Evolutionary conservation across 1,284 basidiomycete species (phyloP).

Genomic region (Cryptococcus deneoformans): DNA sequence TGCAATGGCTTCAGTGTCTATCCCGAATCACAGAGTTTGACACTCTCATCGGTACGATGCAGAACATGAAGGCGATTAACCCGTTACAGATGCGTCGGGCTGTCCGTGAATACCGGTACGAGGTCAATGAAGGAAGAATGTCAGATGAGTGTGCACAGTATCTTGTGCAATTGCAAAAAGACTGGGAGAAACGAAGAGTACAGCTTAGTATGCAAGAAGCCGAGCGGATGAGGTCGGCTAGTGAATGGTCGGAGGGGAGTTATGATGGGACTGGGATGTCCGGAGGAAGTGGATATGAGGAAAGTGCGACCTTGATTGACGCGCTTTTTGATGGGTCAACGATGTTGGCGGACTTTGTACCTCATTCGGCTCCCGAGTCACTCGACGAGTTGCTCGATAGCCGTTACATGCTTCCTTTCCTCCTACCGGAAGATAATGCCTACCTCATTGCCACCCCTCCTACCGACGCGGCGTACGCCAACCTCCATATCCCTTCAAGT

Average conservation of each 20-base stretch:
- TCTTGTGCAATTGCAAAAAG: constrained; percentile 54
- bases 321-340: constrained; percentile 67
- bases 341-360: constrained; percentile 68
- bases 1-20: constrained; percentile 62
- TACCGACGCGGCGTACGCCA: constrained; percentile 34
- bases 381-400: constrained; percentile 86
- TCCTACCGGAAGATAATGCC: constrained; percentile 73
- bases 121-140: constrained; percentile 89
- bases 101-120: constrained; percentile 90
- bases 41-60: constrained; percentile 83
- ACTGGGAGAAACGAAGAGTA: constrained; percentile 52
- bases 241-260: constrained; percentile 9
- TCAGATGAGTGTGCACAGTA: constrained; percentile 93
- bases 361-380: constrained; percentile 69
- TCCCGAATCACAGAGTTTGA: constrained; percentile 84
- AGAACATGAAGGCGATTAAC: constrained; percentile 79
- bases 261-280: neutral
- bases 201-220: constrained; percentile 77
- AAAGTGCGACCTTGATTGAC: constrained; percentile 58
- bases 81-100: constrained; percentile 94
- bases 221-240: constrained; percentile 55
- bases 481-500: constrained; percentile 20
- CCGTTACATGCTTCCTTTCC: constrained; percentile 84
- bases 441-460: constrained; percentile 64
- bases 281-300: neutral